Base-by-base conservation (phyloP, 345 rosid genomes). In the Citrus hindsii region DNA sequence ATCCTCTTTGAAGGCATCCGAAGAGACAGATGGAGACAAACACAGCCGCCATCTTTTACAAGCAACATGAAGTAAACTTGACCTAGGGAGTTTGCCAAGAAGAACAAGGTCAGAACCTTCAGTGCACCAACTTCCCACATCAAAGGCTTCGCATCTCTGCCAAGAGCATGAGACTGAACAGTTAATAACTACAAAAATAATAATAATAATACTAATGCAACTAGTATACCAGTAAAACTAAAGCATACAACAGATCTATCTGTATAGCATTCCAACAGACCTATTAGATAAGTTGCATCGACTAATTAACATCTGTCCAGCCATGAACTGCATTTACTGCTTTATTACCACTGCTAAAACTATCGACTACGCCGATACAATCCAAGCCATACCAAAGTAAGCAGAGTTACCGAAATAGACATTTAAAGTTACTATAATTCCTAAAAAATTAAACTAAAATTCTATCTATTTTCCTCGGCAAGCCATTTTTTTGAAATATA, bases 41-140 rank as follows among this genome's bases (percentile, higher is more conserved):
- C 65, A 76, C 55, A 80, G 78, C 73, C 78, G 81, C 97, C 97
- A 89, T 88, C 86, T 87, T 84, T 82, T 88, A 75, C 68, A 77
- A 76, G 82, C 78, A 83, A 79, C 84, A 84, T 64, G 67, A 80
- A 87, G 80, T 73, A 85, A 75, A 82, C 76, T 70, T 62, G 90
- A 86, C 67, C 85, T 85, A 60, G 82, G 84, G 69, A 81, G 75
- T 82, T 87, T 82, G 76, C 86, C 77, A 80, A 81, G 77, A 79
- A 84, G 71, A 79, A 75, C 69, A 82, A 78, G 77, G 77, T 75
- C 80, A 10, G 80, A 81, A 84, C 80, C 69, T 76, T 90, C 88
- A 30, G 73, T 80, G 55, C 80, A 59, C 67, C 72, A 80, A 74
- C 84, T 77, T 70, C 89, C 90, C 51, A 59, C 76, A 75, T 86